Conservation (phyloP, 257 asterid species). For the Fraxinus quadrangulata region DNA sequence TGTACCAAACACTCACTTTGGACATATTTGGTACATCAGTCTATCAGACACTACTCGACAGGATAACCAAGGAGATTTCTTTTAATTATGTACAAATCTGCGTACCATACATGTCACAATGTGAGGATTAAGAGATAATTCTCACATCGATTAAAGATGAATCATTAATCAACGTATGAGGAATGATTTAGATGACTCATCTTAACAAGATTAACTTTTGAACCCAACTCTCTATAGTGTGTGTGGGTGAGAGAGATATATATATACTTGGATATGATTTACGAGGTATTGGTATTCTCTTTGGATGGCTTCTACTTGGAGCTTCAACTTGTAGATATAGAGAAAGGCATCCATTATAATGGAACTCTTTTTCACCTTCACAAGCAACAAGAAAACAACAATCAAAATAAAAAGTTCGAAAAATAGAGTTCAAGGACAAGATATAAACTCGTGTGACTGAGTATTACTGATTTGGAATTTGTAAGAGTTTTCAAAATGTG, state of each 20-base stretch:
- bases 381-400: neutral
- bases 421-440: too few relatives aligned
- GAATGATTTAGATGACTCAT: too few relatives aligned
- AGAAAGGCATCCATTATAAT: conserved; percentile 61
- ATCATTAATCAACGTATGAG: too few relatives aligned
- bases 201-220: too few relatives aligned
- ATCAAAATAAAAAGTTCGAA: neutral
- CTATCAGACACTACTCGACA: too few relatives aligned
- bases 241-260: conserved; percentile 3
- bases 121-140: too few relatives aligned
- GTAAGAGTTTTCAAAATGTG: conserved; percentile 49
- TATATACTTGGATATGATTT: conserved; percentile 56
- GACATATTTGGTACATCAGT: too few relatives aligned
- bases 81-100: too few relatives aligned
- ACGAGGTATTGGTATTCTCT: conserved; percentile 54
- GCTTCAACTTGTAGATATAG: conserved; percentile 64
- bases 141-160: too few relatives aligned
- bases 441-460: neutral
- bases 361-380: conserved; percentile 60
- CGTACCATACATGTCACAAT: too few relatives aligned
- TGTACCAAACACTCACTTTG: too few relatives aligned
- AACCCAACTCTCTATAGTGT: neutral
- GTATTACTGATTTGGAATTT: conserved; percentile 71
- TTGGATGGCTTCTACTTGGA: conserved; percentile 66
- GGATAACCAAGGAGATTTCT: too few relatives aligned